These are phyloP conservation scores for Macrocystidia cucumis DNA, from an alignment of 1,284 basidiomycete species.

Conservation along the genomic window DNA sequence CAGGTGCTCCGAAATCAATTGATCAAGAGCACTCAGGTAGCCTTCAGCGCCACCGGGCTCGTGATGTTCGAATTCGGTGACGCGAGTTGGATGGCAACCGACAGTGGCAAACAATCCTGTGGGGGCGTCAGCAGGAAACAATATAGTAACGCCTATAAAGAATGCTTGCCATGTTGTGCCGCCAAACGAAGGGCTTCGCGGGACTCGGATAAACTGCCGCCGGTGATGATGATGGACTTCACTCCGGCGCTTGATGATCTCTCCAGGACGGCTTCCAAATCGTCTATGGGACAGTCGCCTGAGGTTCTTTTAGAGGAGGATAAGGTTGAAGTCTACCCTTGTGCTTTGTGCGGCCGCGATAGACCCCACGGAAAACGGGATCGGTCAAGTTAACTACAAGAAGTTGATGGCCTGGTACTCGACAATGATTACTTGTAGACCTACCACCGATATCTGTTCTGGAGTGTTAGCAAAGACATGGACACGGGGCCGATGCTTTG, in stretches of 20 bases:
- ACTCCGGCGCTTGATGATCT: constrained; percentile 64
- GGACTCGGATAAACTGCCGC: constrained; percentile 68
- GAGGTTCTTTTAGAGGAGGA: neutral
- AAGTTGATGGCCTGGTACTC: no score
- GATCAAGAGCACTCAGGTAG: constrained; percentile 59
- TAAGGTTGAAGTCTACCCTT: constrained; percentile 37
- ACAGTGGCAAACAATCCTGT: constrained; percentile 70
- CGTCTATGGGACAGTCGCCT: constrained; percentile 37
- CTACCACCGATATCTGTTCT: constrained; percentile 6
- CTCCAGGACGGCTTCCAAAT: constrained; percentile 54
- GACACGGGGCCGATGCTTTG: no score
- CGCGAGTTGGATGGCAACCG: constrained; percentile 86
- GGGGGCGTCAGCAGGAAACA: constrained; percentile 1
- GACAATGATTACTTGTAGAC: no score
- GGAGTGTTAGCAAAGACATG: no score
- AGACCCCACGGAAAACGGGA: constrained; percentile 48
- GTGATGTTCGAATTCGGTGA: constrained; percentile 63
- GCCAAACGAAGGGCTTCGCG: constrained; percentile 58
- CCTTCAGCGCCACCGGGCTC: constrained; percentile 51
- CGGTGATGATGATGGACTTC: constrained; percentile 76
- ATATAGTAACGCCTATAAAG: neutral
- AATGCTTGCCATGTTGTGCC: constrained; percentile 39
- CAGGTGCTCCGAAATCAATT: constrained; percentile 47
- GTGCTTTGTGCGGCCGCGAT: constrained; percentile 48
- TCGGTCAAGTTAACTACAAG: constrained; percentile 52